A percentile compares a stretch with the other conserved stretches of the same genome.
Conservation (phyloP, 2,329 filamentous ascomycete genomes). For the Trichoderma sp. region DNA sequence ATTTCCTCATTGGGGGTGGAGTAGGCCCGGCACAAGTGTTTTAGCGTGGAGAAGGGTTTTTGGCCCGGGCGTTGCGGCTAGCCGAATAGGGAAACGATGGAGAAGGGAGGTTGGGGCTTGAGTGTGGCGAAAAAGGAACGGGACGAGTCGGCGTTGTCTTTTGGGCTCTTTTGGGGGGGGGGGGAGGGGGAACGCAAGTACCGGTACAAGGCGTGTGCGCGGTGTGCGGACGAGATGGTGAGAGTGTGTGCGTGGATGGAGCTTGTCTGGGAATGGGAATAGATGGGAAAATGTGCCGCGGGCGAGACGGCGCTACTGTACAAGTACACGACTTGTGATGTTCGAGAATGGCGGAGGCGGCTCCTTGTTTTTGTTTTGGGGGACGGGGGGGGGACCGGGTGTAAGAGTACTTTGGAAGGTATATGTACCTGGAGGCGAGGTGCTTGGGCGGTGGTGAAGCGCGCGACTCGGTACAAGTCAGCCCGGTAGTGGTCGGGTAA, state of each 20-base stretch:
- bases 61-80: slow-evolving; percentile 1
- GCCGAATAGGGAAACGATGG: slow-evolving; percentile 12
- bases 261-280: neutral
- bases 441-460: neutral
- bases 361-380: neutral
- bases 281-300: slow-evolving; percentile 11
- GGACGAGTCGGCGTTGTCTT: slow-evolving; percentile 1
- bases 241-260: neutral
- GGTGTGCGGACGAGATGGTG: neutral
- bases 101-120: neutral
- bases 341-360: slow-evolving; percentile 7
- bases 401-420: neutral
- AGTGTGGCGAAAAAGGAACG: slow-evolving; percentile 15
- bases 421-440: neutral
- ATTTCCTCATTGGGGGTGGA: slow-evolving; percentile 20
- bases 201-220: neutral
- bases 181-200: neutral
- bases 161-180: too few species aligned
- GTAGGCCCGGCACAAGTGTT: slow-evolving; percentile 15
- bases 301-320: slow-evolving; percentile 13
- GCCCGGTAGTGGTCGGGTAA: neutral
- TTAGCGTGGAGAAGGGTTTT: slow-evolving; percentile 5
- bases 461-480: neutral
- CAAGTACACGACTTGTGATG: neutral
- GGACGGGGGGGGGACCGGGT: neutral